These are phyloP conservation scores for Pleurotus giganteus DNA, from an alignment of 768 basidiomycete species.

Conservation along the genomic window DNA sequence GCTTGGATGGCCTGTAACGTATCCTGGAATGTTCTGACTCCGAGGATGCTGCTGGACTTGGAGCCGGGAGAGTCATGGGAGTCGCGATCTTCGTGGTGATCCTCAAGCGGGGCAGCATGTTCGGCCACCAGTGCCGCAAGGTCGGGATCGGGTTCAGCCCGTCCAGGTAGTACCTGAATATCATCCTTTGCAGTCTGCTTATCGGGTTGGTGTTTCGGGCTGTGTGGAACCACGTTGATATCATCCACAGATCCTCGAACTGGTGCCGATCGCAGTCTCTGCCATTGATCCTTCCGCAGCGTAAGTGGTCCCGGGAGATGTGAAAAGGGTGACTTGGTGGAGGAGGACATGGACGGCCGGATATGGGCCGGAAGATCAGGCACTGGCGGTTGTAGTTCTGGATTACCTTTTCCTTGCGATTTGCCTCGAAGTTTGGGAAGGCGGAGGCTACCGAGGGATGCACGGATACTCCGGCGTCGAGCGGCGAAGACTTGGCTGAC, in stretches of 20 bases:
- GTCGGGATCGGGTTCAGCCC: not conserved
- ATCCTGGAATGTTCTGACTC: not conserved
- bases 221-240: slow-evolving; percentile 1
- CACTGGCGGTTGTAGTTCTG: slow-evolving; percentile 6
- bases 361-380: slow-evolving; percentile 1
- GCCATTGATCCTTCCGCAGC: not conserved
- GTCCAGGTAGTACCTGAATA: not conserved
- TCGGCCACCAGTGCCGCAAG: not conserved
- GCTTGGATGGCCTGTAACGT: not conserved
- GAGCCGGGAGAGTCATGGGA: not conserved
- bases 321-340: not conserved
- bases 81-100: not conserved
- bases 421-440: slow-evolving; percentile 38
- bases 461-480: slow-evolving; percentile 57
- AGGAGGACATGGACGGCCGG: not conserved
- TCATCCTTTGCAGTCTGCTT: not conserved
- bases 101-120: not conserved
- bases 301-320: not conserved
- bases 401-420: slow-evolving; percentile 19
- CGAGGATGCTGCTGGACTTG: not conserved
- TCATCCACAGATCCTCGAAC: not conserved
- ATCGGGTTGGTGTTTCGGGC: not conserved
- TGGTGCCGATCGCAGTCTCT: not conserved
- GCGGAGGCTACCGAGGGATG: slow-evolving; percentile 67
- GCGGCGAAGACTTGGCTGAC: slow-evolving; percentile 59